A percentile compares a stretch with the other conserved stretches of the same genome.
Evolutionary conservation across 768 basidiomycete species (phyloP).

Genomic region (Tylopilus sp.): DNA sequence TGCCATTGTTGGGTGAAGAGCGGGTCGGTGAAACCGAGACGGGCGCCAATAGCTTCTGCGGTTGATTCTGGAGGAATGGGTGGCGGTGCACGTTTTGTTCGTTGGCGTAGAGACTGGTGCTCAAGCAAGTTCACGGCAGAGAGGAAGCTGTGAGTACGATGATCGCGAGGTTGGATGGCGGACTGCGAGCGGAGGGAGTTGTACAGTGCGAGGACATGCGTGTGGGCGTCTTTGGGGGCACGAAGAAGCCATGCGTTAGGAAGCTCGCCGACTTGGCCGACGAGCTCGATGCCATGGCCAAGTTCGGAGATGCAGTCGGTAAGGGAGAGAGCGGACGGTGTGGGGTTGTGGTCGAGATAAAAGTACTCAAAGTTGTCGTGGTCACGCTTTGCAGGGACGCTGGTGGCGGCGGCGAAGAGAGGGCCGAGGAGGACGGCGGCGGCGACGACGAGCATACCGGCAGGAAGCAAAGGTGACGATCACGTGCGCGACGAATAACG

Average conservation of each 20-base stretch:
- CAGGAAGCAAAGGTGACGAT: background rate
- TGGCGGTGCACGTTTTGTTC: slow-evolving; percentile 73
- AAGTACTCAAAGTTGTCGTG: slow-evolving; percentile 81
- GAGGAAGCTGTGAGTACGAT: slow-evolving; percentile 42
- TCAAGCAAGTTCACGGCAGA: slow-evolving; percentile 59
- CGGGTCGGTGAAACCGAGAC: slow-evolving; percentile 76
- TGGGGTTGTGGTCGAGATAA: slow-evolving; percentile 63
- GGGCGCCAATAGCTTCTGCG: slow-evolving; percentile 48
- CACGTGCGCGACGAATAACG: slow-evolving; percentile 7
- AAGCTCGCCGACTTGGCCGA: slow-evolving; percentile 86
- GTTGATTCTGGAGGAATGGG: slow-evolving; percentile 38
- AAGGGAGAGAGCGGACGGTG: slow-evolving; percentile 49
- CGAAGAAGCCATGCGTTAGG: slow-evolving; percentile 81
- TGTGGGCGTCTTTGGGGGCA: slow-evolving; percentile 33
- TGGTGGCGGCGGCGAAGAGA: slow-evolving; percentile 1
- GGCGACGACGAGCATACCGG: slow-evolving; percentile 12
- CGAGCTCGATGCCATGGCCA: slow-evolving; percentile 79
- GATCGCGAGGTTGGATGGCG: slow-evolving; percentile 35
- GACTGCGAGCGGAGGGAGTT: slow-evolving; percentile 39
- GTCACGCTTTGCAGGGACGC: slow-evolving; percentile 35
- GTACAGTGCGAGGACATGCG: slow-evolving; percentile 45
- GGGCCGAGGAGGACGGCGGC: slow-evolving; percentile 7
- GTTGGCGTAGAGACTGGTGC: slow-evolving; percentile 61
- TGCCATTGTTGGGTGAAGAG: slow-evolving; percentile 90
- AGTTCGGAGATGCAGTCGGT: slow-evolving; percentile 56